phyloP scores from a whole-genome alignment of 371 early-diverging fungal genomes.

The Circinella minor region DNA sequence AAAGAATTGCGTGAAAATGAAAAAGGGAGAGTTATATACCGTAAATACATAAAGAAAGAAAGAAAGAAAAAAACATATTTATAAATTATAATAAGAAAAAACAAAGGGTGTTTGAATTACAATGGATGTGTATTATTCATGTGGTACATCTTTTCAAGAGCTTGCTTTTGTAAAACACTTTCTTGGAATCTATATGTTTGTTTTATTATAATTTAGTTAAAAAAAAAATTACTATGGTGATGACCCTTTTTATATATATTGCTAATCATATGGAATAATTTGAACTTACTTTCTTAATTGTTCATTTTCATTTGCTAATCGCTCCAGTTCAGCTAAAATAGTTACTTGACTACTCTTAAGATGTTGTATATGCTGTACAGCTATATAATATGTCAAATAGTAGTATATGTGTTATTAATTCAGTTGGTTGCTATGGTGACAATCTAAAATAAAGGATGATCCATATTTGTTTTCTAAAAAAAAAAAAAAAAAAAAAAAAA shows the following conservation, averaged over 20 bases:
- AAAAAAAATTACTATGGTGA: too few species aligned
- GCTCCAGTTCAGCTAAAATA: constrained; percentile 47
- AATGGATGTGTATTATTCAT: constrained; percentile 20
- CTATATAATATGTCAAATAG: constrained; percentile 16
- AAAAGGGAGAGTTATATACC: background rate
- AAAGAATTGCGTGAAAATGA: too few species aligned
- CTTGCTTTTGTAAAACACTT: constrained; percentile 30
- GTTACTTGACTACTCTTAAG: constrained; percentile 47
- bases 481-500: background rate
- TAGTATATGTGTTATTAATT: constrained; percentile 8
- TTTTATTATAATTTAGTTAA: too few species aligned
- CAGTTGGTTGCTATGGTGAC: background rate
- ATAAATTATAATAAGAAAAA: background rate
- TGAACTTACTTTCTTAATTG: constrained; percentile 48
- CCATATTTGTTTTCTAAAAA: too few species aligned
- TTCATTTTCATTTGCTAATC: constrained; percentile 48
- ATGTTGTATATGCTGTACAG: constrained; percentile 56
- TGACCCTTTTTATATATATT: too few species aligned
- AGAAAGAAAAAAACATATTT: background rate
- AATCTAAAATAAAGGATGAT: background rate
- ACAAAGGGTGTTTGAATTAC: background rate
- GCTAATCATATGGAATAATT: background rate
- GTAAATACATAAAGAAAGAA: constrained; percentile 14
- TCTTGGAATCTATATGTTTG: constrained; percentile 29
- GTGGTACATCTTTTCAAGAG: constrained; percentile 28